Conservation (phyloP, 2,329 filamentous ascomycete species). For the Thermoascus crustaceus region DNA sequence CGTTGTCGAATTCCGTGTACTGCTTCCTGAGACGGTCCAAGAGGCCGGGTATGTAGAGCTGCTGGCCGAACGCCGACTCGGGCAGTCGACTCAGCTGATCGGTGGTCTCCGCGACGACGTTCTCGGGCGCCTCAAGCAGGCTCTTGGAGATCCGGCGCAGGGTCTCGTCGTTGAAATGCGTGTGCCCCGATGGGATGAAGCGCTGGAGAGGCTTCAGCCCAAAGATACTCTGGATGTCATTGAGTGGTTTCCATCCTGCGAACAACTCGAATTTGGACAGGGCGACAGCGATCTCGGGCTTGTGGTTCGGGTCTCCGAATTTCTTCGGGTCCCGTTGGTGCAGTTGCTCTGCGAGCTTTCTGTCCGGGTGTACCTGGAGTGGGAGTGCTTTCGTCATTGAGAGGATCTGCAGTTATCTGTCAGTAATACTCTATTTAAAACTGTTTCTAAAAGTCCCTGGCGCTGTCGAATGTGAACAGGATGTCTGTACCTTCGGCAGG, state of each 20-base stretch:
- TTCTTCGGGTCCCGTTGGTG: slow-evolving; percentile 56
- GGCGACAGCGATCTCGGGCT: slow-evolving; percentile 70
- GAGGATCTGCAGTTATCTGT: slow-evolving; percentile 44
- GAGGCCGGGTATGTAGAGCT: slow-evolving; percentile 55
- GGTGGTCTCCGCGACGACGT: slow-evolving; percentile 46
- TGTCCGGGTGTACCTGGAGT: slow-evolving; percentile 67
- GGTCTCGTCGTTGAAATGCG: slow-evolving; percentile 48
- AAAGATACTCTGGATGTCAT: slow-evolving; percentile 52
- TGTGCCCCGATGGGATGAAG: slow-evolving; percentile 43
- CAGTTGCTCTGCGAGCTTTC: slow-evolving; percentile 54
- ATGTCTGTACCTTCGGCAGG: slow-evolving; percentile 53
- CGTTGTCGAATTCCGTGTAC: slow-evolving; percentile 57
- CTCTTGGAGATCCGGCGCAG: slow-evolving; percentile 49
- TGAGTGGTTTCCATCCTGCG: slow-evolving; percentile 62
- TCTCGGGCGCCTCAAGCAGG: slow-evolving; percentile 46
- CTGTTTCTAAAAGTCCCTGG: background rate
- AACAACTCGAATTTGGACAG: slow-evolving; percentile 67
- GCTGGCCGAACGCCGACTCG: slow-evolving; percentile 41
- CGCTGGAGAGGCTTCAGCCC: slow-evolving; percentile 44
- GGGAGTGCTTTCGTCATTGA: slow-evolving; percentile 69
- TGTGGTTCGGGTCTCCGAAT: slow-evolving; percentile 68
- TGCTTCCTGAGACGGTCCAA: slow-evolving; percentile 57
- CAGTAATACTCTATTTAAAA: background rate
- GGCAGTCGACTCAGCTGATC: slow-evolving; percentile 44
- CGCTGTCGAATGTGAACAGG: background rate